Percentiles rank a stretch among this genome's conserved stretches.
Conservation (phyloP, 2,329 filamentous ascomycete genomes). For the Aspergillus fijiensis region DNA sequence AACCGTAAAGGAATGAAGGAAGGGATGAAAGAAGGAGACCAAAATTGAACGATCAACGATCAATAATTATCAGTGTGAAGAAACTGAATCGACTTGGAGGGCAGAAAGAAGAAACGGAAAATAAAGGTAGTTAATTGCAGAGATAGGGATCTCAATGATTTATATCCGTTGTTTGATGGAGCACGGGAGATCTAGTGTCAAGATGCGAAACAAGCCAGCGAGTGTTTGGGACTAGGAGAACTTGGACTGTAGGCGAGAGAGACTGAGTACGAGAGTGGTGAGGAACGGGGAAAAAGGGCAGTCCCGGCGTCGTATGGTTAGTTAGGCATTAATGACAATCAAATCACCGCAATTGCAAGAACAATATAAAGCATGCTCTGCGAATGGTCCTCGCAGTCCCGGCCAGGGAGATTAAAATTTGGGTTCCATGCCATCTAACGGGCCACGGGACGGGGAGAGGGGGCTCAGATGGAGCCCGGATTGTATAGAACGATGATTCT, state of each 20-base stretch:
- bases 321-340: slow-evolving; percentile 12
- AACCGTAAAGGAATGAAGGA: slow-evolving; percentile 7
- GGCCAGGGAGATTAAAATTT: slow-evolving; percentile 13
- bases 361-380: slow-evolving; percentile 10
- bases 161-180: slow-evolving; percentile 12
- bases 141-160: slow-evolving; percentile 10
- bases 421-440: slow-evolving; percentile 14
- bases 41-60: slow-evolving; percentile 15
- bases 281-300: slow-evolving; percentile 8
- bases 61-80: slow-evolving; percentile 7
- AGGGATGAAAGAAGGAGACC: neutral
- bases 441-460: slow-evolving; percentile 12
- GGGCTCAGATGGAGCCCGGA: slow-evolving; percentile 12
- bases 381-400: slow-evolving; percentile 3
- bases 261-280: too few species aligned
- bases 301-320: slow-evolving; percentile 3
- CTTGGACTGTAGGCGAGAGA: too few species aligned
- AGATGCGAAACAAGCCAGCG: slow-evolving; percentile 9
- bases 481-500: slow-evolving; percentile 9
- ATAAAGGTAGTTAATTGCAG: slow-evolving; percentile 2
- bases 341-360: slow-evolving; percentile 5
- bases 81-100: neutral
- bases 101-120: neutral
- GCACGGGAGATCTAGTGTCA: slow-evolving; percentile 7
- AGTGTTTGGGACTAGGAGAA: slow-evolving; percentile 1